Evolutionary conservation across 768 basidiomycete species (phyloP), one percentile per base, ranked within the genome.

Genomic region (Pleurotus tuber-regium): DNA sequence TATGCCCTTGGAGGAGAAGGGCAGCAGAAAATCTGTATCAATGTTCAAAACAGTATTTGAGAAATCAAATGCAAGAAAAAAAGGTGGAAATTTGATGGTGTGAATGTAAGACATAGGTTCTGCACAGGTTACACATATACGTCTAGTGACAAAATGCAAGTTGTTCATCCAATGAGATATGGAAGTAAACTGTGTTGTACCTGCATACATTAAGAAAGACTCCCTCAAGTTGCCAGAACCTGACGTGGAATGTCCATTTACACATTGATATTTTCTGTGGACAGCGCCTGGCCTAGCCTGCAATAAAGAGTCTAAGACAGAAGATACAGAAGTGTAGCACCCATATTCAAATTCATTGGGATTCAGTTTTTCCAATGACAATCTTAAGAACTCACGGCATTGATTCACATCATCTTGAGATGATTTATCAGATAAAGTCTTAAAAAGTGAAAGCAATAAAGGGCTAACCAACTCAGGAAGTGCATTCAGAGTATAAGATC

Each of bases 401-500:
- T 47, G 25, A 52, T 19, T 9, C 25, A 38, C n/a, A 21, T 21
- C 19, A 21, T 29, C 31, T 52, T 43, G 51, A 8, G n/a, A 36
- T 19, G 25, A 40, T 23, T 31, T 29, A 33, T 33, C 41, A 30
- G 50, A 23, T n/a, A n/a, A n/a, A n/a, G n/a, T n/a, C n/a, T n/a
- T n/a, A n/a, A n/a, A n/a, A n/a, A n/a, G n/a, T n/a, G n/a, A n/a
- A n/a, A n/a, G n/a, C n/a, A n/a, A n/a, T n/a, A n/a, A n/a, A n/a
- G n/a, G n/a, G n/a, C n/a, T n/a, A n/a, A n/a, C n/a, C n/a, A n/a
- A n/a, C n/a, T n/a, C n/a, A n/a, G n/a, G n/a, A n/a, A n/a, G n/a
- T n/a, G n/a, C n/a, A n/a, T n/a, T n/a, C n/a, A n/a, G n/a, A n/a
- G n/a, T n/a, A n/a, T n/a, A n/a, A n/a, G n/a, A n/a, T n/a, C n/a